A percentile compares a stretch with the other conserved stretches of the same genome.
phyloP scores from a whole-genome alignment of 495 filamentous ascomycete species.

The Niebla homalea region DNA sequence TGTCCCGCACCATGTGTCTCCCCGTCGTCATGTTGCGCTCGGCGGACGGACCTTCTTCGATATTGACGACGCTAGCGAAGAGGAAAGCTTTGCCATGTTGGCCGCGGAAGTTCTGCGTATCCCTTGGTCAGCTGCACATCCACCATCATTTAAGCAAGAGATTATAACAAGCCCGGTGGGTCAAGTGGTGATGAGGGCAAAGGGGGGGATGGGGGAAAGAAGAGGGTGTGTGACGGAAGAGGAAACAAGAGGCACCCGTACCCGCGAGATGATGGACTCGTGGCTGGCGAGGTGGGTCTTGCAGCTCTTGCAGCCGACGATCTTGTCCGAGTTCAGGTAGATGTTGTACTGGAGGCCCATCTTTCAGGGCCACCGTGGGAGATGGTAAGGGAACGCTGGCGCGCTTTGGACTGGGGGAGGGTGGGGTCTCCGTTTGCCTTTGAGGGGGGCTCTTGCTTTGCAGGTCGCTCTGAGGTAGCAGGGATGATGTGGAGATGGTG shows the following conservation, averaged over 20 bases:
- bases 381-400: background rate
- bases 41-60: constrained; percentile 60
- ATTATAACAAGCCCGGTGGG: background rate
- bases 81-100: constrained; percentile 98
- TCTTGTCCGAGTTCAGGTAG: constrained; percentile 77
- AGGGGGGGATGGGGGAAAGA: constrained; percentile 8
- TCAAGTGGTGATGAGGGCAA: constrained; percentile 2
- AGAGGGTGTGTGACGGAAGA: constrained; percentile 5
- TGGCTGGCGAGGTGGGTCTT: constrained; percentile 91
- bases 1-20: constrained; percentile 84
- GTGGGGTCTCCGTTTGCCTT: no score
- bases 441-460: no score
- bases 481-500: background rate
- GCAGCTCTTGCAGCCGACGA: constrained; percentile 93
- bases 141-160: background rate
- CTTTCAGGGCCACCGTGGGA: background rate
- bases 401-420: no score
- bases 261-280: constrained; percentile 89
- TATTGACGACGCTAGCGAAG: constrained; percentile 88
- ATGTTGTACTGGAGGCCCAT: constrained; percentile 97
- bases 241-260: constrained; percentile 30
- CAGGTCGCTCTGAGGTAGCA: background rate
- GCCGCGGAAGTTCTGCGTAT: constrained; percentile 84
- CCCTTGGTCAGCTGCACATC: constrained; percentile 6
- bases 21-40: constrained; percentile 99